Conservation (phyloP, 2,329 filamentous ascomycete genomes). For the Orbilia quercus region DNA sequence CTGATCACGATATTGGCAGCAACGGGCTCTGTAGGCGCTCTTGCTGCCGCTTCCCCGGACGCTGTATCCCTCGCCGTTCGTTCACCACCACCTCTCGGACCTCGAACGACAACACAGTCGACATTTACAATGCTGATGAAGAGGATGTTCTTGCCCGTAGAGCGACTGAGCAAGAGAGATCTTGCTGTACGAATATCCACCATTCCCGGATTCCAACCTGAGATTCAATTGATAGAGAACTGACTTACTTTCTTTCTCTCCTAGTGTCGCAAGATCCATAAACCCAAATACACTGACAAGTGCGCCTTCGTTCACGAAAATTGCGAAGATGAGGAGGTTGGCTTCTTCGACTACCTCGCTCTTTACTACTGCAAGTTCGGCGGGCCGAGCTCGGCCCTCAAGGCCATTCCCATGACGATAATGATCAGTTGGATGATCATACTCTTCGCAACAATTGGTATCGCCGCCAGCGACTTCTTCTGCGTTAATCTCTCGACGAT, state of each 20-base stretch:
- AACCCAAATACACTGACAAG: slow-evolving; percentile 73
- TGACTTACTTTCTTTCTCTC: neutral
- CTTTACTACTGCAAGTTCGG: slow-evolving; percentile 88
- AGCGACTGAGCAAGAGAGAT: slow-evolving; percentile 49
- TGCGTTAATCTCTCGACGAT: slow-evolving; percentile 97
- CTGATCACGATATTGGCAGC: slow-evolving; percentile 18
- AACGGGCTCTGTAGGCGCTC: slow-evolving; percentile 14
- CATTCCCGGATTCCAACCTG: neutral
- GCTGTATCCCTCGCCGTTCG: slow-evolving; percentile 2
- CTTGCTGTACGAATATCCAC: slow-evolving; percentile 45
- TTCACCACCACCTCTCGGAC: slow-evolving; percentile 20
- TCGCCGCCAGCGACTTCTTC: slow-evolving; percentile 98
- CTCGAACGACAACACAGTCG: slow-evolving; percentile 33
- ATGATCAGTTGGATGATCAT: slow-evolving; percentile 85
- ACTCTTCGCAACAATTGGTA: slow-evolving; percentile 95
- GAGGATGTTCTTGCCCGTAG: slow-evolving; percentile 25
- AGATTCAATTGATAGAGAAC: neutral
- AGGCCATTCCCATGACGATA: slow-evolving; percentile 81
- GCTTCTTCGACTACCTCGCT: slow-evolving; percentile 85
- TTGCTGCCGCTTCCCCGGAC: slow-evolving; percentile 34
- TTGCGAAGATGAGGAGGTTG: slow-evolving; percentile 89
- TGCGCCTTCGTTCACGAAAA: slow-evolving; percentile 86
- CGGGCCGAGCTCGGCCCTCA: slow-evolving; percentile 64
- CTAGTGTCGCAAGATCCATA: slow-evolving; percentile 82
- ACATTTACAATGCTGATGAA: slow-evolving; percentile 39